Evolutionary conservation across 768 basidiomycete genomes (phyloP).

Genomic region (Rhizopogon vinicolor): DNA sequence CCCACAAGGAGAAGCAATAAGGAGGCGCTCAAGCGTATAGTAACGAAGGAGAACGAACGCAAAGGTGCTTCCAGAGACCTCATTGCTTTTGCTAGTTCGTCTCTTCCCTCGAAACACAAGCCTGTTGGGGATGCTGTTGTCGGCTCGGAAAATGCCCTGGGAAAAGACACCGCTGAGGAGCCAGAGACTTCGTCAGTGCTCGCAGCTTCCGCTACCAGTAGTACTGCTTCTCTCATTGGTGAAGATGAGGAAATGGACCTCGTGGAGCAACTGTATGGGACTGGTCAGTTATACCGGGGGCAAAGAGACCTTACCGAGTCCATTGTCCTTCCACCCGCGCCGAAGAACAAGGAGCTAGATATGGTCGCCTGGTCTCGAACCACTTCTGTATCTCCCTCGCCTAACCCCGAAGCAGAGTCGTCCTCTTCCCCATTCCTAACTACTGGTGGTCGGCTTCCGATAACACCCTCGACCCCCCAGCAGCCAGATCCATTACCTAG

Average conservation of each 20-base stretch:
- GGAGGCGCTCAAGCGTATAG: constrained; percentile 77
- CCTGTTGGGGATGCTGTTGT: constrained; percentile 17
- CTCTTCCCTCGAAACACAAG: constrained; percentile 11
- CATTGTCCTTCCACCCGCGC: constrained; percentile 74
- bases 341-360: constrained; percentile 88
- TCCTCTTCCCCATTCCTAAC: constrained; percentile 7
- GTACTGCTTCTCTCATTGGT: constrained; percentile 15
- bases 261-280: constrained; percentile 92
- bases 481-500: constrained; percentile 3
- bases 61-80: constrained; percentile 57
- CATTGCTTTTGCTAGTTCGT: constrained; percentile 33
- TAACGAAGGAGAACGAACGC: constrained; percentile 58
- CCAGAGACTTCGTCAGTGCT: constrained; percentile 11
- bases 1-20: constrained; percentile 78
- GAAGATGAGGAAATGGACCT: constrained; percentile 92
- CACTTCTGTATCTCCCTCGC: constrained; percentile 46
- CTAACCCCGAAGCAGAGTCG: constrained; percentile 25
- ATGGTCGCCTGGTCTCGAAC: constrained; percentile 74
- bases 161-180: constrained; percentile 24
- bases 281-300: constrained; percentile 66
- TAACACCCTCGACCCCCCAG: not conserved
- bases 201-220: constrained; percentile 16
- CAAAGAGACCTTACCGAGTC: constrained; percentile 80
- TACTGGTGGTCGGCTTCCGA: constrained; percentile 3
- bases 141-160: constrained; percentile 27